These are phyloP conservation scores for Geranium brycei DNA, from an alignment of 345 rosid species.

Conservation along the genomic window DNA sequence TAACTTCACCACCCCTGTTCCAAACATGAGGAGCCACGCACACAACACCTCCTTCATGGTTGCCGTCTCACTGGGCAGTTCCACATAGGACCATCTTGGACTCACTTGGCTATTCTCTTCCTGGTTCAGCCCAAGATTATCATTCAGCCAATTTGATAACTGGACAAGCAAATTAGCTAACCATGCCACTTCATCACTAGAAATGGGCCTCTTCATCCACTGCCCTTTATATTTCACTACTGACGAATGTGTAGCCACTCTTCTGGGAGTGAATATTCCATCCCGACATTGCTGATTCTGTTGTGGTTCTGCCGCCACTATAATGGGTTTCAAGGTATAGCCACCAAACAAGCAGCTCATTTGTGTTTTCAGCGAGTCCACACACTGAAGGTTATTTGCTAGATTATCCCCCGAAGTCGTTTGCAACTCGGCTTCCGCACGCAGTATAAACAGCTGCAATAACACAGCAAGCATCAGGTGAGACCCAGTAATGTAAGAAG, in stretches of 20 bases:
- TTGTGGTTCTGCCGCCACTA: slow-evolving; percentile 27
- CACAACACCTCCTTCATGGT: slow-evolving; percentile 26
- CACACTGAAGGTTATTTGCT: slow-evolving; percentile 24
- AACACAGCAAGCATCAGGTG: slow-evolving; percentile 12
- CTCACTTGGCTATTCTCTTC: slow-evolving; percentile 14
- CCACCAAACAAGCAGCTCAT: slow-evolving; percentile 52
- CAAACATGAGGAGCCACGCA: slow-evolving; percentile 40
- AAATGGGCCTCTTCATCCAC: slow-evolving; percentile 79
- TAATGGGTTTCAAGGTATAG: slow-evolving; percentile 31
- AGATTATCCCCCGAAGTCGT: slow-evolving; percentile 37
- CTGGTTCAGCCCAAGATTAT: slow-evolving; percentile 48
- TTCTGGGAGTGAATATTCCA: slow-evolving; percentile 71
- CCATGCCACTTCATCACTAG: slow-evolving; percentile 72
- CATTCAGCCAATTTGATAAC: slow-evolving; percentile 56
- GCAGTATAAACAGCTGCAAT: slow-evolving; percentile 69
- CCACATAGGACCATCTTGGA: slow-evolving; percentile 40
- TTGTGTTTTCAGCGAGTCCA: slow-evolving; percentile 46
- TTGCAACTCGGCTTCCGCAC: slow-evolving; percentile 81
- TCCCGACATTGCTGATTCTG: slow-evolving; percentile 34
- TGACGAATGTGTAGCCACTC: slow-evolving; percentile 31
- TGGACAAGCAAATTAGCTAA: slow-evolving; percentile 54
- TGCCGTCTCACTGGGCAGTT: slow-evolving; percentile 30
- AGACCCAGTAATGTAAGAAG: neutral
- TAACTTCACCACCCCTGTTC: slow-evolving; percentile 18
- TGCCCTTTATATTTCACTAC: slow-evolving; percentile 60